phyloP scores from a whole-genome alignment of 495 filamentous ascomycete species.

The Podospora appendiculata region DNA sequence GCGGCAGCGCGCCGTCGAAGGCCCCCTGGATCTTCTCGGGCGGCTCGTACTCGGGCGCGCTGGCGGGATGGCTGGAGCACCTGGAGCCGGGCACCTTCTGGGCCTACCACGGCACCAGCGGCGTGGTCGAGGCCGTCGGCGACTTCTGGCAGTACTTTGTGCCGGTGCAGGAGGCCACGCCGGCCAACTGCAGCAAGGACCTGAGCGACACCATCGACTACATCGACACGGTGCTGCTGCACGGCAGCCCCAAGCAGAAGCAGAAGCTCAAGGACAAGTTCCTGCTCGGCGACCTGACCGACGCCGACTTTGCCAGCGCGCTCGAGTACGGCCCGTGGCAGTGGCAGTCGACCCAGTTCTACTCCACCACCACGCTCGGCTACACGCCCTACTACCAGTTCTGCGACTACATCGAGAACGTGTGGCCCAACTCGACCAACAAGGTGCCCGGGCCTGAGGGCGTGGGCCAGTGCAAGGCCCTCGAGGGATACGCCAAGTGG shows the following conservation, averaged over 20 bases:
- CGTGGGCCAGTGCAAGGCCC: conserved; percentile 19
- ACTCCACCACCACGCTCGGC: conserved; percentile 19
- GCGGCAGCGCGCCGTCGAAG: conserved; percentile 44
- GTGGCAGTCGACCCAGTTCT: conserved; percentile 46
- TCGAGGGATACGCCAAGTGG: conserved; percentile 39
- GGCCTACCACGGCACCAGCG: conserved; percentile 59
- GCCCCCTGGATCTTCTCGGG: conserved; percentile 58
- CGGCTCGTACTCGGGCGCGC: conserved; percentile 58
- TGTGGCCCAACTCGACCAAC: conserved; percentile 19
- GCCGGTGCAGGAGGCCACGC: conserved; percentile 54
- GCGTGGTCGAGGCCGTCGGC: conserved; percentile 53
- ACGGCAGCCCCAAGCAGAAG: conserved; percentile 37
- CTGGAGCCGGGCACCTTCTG: conserved; percentile 56
- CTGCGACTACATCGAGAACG: conserved; percentile 28
- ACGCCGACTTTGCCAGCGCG: conserved; percentile 52
- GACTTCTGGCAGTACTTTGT: conserved; percentile 63
- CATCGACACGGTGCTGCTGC: conserved; percentile 40
- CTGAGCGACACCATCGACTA: conserved; percentile 47
- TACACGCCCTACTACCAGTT: conserved; percentile 22
- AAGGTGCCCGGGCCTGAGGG: conserved; percentile 17
- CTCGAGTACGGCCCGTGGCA: conserved; percentile 49
- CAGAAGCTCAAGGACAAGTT: conserved; percentile 51
- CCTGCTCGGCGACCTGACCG: conserved; percentile 41
- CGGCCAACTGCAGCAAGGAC: conserved; percentile 57
- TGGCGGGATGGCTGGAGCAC: conserved; percentile 55